A percentile compares a stretch with the other conserved stretches of the same genome.
phyloP scores from a whole-genome alignment of 1,284 basidiomycete genomes.

The Microbotryomycetes sp. region DNA sequence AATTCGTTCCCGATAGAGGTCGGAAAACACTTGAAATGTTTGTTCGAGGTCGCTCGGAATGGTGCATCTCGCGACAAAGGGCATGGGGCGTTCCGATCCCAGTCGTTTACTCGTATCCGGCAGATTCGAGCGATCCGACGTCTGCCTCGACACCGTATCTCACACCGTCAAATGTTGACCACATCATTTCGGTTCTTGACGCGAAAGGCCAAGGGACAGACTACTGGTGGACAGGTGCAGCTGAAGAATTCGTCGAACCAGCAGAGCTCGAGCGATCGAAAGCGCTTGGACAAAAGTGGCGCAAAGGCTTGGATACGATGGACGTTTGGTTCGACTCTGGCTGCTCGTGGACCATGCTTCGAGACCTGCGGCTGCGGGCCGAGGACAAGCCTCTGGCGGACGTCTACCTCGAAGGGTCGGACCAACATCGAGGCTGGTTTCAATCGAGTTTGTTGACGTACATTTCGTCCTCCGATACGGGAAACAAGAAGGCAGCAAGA shows the following conservation, averaged over 20 bases:
- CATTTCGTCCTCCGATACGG: slow-evolving; percentile 50
- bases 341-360: slow-evolving; percentile 81
- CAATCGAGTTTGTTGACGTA: slow-evolving; percentile 88
- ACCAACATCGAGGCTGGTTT: slow-evolving; percentile 99
- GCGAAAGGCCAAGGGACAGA: slow-evolving; percentile 55
- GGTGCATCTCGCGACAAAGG: slow-evolving; percentile 98
- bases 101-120: slow-evolving; percentile 62
- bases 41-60: slow-evolving; percentile 81
- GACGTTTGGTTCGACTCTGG: slow-evolving; percentile 99
- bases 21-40: slow-evolving; percentile 78
- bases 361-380: slow-evolving; percentile 37
- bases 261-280: slow-evolving; percentile 45
- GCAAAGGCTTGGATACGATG: slow-evolving; percentile 86
- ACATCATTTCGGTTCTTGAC: slow-evolving; percentile 70
- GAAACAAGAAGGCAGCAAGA: slow-evolving; percentile 32
- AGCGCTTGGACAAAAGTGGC: slow-evolving; percentile 44
- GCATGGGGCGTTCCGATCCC: slow-evolving; percentile 98
- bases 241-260: slow-evolving; percentile 72
- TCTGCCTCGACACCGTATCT: slow-evolving; percentile 50
- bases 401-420: slow-evolving; percentile 88
- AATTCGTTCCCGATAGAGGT: slow-evolving; percentile 68
- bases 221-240: slow-evolving; percentile 86
- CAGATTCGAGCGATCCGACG: slow-evolving; percentile 40
- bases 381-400: slow-evolving; percentile 57
- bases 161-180: slow-evolving; percentile 58